Evolutionary conservation across 2,329 filamentous ascomycete genomes (phyloP).

Genomic region (Trichoderma oligosporum): DNA sequence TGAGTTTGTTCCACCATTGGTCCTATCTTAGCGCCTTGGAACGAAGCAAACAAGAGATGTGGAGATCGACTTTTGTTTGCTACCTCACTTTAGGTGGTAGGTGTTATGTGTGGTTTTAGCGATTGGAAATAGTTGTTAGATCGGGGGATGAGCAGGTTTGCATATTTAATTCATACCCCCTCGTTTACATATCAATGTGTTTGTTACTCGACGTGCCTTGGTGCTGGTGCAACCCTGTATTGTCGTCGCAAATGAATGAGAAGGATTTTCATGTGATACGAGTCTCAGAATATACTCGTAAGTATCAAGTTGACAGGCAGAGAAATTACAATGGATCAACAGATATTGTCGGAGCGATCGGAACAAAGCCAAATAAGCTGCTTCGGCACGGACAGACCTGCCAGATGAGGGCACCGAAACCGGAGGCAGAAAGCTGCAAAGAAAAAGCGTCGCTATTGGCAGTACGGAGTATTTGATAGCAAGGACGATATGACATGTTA

Average conservation of each 20-base stretch:
- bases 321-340: too few relatives aligned
- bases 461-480: too few relatives aligned
- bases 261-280: background rate
- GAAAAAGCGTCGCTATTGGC: too few relatives aligned
- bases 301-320: too few relatives aligned
- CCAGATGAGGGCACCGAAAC: background rate
- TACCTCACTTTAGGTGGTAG: background rate
- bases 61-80: background rate
- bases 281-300: too few relatives aligned
- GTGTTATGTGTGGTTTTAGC: constrained; percentile 7
- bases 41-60: background rate
- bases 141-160: background rate
- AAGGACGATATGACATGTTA: background rate
- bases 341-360: too few relatives aligned
- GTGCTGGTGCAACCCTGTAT: too few relatives aligned
- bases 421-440: background rate
- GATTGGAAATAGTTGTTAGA: background rate
- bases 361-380: background rate
- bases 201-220: too few relatives aligned
- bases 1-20: background rate
- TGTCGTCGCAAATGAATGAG: background rate
- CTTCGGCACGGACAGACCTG: background rate
- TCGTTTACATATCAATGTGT: background rate
- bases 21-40: background rate
- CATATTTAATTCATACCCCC: constrained; percentile 2